A percentile compares a stretch with the other conserved stretches of the same genome.
These are phyloP conservation scores for Lentinula novae-zelandiae DNA, from an alignment of 1,284 basidiomycete genomes.

Conservation along the genomic window DNA sequence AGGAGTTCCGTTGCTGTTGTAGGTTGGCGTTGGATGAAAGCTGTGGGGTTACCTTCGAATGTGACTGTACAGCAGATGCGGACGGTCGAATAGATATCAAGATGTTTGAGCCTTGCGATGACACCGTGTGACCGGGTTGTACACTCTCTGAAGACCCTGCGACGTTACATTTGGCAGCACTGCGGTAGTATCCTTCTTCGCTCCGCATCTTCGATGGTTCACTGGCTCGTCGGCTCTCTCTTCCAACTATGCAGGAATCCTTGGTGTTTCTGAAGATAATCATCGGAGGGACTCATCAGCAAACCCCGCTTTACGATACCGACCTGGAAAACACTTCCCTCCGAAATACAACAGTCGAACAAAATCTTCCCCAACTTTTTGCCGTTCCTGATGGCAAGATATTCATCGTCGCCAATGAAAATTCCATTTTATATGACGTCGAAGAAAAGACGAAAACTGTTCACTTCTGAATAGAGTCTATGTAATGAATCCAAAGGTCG, in stretches of 20 bases:
- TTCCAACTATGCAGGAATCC: constrained; percentile 9
- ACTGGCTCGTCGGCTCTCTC: neutral
- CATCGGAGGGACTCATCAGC: constrained; percentile 35
- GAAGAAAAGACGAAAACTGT: constrained; percentile 31
- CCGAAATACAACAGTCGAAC: constrained; percentile 9
- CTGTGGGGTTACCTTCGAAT: constrained; percentile 24
- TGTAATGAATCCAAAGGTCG: constrained; percentile 30
- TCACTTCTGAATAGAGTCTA: constrained; percentile 13
- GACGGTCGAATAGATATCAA: constrained; percentile 32
- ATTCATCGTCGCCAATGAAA: constrained; percentile 14
- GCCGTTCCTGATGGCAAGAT: constrained; percentile 16
- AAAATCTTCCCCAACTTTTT: constrained; percentile 8
- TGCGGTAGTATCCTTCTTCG: constrained; percentile 44
- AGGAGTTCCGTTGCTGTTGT: neutral
- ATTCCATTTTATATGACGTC: constrained; percentile 43
- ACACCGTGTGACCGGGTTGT: constrained; percentile 26
- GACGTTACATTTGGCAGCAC: constrained; percentile 32
- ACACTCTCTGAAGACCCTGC: constrained; percentile 36
- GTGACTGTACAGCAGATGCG: constrained; percentile 17
- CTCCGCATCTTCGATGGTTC: constrained; percentile 41
- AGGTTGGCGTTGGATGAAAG: constrained; percentile 40
- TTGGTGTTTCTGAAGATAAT: constrained; percentile 28
- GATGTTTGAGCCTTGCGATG: constrained; percentile 37
- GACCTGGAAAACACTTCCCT: constrained; percentile 35
- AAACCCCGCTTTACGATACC: constrained; percentile 26